Conservation (phyloP, 1,139 yeast species). For the Geotrichum australiense region DNA sequence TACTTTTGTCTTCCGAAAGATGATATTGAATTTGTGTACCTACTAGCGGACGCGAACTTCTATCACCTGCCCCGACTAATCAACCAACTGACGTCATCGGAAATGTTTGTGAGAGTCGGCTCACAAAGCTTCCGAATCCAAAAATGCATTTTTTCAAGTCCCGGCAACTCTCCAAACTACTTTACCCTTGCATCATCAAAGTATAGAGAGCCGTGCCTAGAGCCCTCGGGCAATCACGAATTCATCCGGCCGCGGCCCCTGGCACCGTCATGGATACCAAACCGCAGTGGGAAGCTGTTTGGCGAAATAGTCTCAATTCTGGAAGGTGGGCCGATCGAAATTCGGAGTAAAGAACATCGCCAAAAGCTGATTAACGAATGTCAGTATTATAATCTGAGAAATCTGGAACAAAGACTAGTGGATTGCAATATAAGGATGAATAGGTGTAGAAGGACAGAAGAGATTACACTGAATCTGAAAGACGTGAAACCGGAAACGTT, state of each 20-base stretch:
- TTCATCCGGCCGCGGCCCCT: conserved; percentile 65
- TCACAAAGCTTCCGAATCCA: conserved; percentile 54
- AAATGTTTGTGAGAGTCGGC: conserved; percentile 58
- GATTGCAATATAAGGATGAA: conserved; percentile 46
- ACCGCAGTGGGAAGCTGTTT: conserved; percentile 54
- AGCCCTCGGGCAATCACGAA: conserved; percentile 10
- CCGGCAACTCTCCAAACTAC: conserved; percentile 73
- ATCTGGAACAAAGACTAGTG: conserved; percentile 64
- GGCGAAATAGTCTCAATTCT: conserved; percentile 51
- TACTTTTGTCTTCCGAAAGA: conserved; percentile 53
- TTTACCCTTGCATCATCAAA: conserved; percentile 54
- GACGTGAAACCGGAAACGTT: conserved; percentile 46
- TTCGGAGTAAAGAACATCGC: conserved; percentile 51
- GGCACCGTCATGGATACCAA: conserved; percentile 46
- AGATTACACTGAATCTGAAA: conserved; percentile 47
- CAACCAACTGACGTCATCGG: conserved; percentile 44
- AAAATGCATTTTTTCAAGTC: conserved; percentile 42
- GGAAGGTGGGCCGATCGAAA: conserved; percentile 46
- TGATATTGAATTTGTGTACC: conserved; percentile 54
- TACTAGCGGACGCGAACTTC: conserved; percentile 69
- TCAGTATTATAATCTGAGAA: conserved; percentile 65
- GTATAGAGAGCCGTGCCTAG: conserved; percentile 45
- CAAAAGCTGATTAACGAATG: conserved; percentile 58
- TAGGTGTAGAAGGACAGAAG: conserved; percentile 46
- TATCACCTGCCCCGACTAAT: conserved; percentile 57